Evolutionary conservation across 2,329 filamentous ascomycete species (phyloP).

Genomic region (Chrysosphaeria jannelii): DNA sequence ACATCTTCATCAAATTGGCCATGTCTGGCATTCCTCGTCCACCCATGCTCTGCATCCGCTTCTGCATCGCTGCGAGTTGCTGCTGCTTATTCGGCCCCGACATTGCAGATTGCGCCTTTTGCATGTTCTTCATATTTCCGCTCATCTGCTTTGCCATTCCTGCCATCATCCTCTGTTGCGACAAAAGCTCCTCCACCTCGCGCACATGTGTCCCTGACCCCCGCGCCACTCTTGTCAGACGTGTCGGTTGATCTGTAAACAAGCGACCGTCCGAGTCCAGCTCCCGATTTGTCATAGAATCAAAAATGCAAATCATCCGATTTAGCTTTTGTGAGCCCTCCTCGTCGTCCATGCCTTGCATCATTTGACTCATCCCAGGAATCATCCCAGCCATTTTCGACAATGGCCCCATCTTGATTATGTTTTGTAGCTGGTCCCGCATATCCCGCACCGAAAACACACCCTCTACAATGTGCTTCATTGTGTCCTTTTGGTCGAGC

Average conservation of each 20-base stretch:
- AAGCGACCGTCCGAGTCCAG: slow-evolving; percentile 87
- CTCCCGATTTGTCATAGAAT: slow-evolving; percentile 91
- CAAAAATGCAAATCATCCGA: slow-evolving; percentile 97
- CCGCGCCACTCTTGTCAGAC: slow-evolving; percentile 73
- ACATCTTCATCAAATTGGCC: slow-evolving; percentile 72
- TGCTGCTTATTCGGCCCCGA: slow-evolving; percentile 73
- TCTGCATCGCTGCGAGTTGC: slow-evolving; percentile 92
- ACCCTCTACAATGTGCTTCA: slow-evolving; percentile 93
- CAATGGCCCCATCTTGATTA: slow-evolving; percentile 98
- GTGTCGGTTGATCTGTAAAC: slow-evolving; percentile 69
- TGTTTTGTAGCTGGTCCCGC: slow-evolving; percentile 81
- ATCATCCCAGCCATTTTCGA: slow-evolving; percentile 99
- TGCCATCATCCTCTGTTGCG: slow-evolving; percentile 95
- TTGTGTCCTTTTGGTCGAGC: slow-evolving; percentile 91
- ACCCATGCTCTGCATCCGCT: slow-evolving; percentile 77
- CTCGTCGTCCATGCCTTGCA: slow-evolving; percentile 89
- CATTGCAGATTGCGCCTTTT: slow-evolving; percentile 72
- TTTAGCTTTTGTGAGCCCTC: slow-evolving; percentile 82
- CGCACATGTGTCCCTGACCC: slow-evolving; percentile 73
- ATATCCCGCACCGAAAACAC: slow-evolving; percentile 89
- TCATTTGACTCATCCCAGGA: slow-evolving; percentile 74
- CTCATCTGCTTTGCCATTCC: slow-evolving; percentile 99
- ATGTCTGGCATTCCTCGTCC: slow-evolving; percentile 56
- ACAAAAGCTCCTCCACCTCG: slow-evolving; percentile 90
- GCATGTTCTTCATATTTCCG: slow-evolving; percentile 92